Base-by-base conservation (phyloP, 805 yeast genomes). In the Candida ponderosae region DNA sequence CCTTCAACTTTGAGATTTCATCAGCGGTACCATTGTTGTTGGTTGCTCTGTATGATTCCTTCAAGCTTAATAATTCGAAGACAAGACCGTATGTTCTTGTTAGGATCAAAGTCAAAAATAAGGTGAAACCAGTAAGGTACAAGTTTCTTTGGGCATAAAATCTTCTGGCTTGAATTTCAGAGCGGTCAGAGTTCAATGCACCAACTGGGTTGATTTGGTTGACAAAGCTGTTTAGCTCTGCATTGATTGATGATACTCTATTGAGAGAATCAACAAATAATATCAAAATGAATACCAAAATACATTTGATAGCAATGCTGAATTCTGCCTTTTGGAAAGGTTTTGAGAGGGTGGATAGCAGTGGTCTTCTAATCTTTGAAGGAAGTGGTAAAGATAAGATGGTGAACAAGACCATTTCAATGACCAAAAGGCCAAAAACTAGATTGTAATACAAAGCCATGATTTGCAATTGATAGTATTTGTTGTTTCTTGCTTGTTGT, bases 141-240 rank as follows among this genome's bases (percentile, higher is more conserved):
- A 88, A 77, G 68, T 93, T 93, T 66, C 99, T 79, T 66, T 93
- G 98, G 17, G 97, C 87, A 56, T 89, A 89, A 62, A 93, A 93
- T 54, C 88, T 75, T 61, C 96, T 76, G 18, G 96, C 93, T 60
- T 83, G 88, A 39, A 84, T 70, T 54, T 93, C 97, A 17, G 87
- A 65, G 41, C 96, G 71, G 50, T 84, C 90, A 33, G 62, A 54
- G 29, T 56, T 51, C 33, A 62, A 59, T 36, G 60, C 49, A 23
- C 60, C 47, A 32, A 38, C 40, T 6, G 50, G 41, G 10, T 50
- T 48, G 2, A 45, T 31, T 8, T 51, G 48, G 5, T 50, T 44
- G 9, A 51, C 48, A 8, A 53, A 50, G 15, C 66, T 61, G 30
- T 64, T 58, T 53, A 81, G 64, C 53, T 85, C 95, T 33, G 69